These are phyloP conservation scores for Starmerella kuoi DNA, from an alignment of 805 yeast species.

Conservation along the genomic window DNA sequence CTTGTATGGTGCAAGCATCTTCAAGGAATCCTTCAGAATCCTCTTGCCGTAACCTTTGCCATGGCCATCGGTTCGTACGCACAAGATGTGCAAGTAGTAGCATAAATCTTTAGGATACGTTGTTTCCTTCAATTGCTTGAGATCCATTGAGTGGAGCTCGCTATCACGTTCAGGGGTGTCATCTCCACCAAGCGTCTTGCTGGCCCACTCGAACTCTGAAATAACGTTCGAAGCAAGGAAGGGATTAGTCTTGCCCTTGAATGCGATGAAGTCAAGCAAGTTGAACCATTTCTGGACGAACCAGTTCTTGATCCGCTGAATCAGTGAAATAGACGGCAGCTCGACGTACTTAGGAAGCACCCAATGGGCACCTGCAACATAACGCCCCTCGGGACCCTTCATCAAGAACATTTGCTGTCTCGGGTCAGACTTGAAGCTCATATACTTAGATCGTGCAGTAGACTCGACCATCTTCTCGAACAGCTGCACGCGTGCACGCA, in stretches of 20 bases:
- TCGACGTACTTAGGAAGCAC: slow-evolving; percentile 9
- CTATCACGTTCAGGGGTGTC: background rate
- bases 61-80: slow-evolving; percentile 5
- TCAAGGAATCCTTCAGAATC: slow-evolving; percentile 18
- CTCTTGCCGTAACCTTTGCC: slow-evolving; percentile 6
- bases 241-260: background rate
- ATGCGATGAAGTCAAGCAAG: background rate
- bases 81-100: slow-evolving; percentile 1
- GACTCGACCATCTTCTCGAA: slow-evolving; percentile 3
- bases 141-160: background rate
- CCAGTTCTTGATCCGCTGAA: background rate
- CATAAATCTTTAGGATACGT: slow-evolving; percentile 6
- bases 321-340: background rate
- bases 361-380: slow-evolving; percentile 10
- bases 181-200: background rate
- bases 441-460: slow-evolving; percentile 4
- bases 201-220: background rate
- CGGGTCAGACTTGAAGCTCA: background rate
- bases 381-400: background rate
- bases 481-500: background rate
- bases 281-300: background rate
- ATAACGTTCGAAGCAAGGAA: background rate
- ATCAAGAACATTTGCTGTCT: slow-evolving; percentile 4
- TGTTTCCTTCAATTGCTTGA: background rate
- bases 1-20: background rate